Base-by-base conservation (phyloP, 768 basidiomycete species). In the Tricholoma bakamatsutake region DNA sequence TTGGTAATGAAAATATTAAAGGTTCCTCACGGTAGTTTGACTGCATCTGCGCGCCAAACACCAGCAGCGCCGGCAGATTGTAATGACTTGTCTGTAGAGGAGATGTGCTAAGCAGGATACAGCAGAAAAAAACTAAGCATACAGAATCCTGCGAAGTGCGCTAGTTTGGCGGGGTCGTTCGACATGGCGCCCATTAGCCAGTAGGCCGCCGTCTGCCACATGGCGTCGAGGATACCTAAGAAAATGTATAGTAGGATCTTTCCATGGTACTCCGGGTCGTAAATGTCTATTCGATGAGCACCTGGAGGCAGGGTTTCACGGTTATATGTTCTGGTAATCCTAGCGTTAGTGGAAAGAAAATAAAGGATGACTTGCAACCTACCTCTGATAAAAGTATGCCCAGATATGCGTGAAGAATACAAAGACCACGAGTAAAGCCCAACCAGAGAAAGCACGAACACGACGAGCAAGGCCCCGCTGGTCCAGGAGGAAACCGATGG, bases 171-270 rank as follows among this genome's bases (percentile, higher is more conserved):
- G 3, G 87, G 83, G 67, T 91, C 83, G 62, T 93, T 92, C 18
- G 88, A 89, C 85, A 94, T 89, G 13, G 88, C 86, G 46, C 90
- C 90, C 82, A 90, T 85, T 59, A 88, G 71, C 87, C 88, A 90
- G 67, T 90, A 90, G 10, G 84, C 82, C 1, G 83, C 83, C 3
- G 87, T 90, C 66, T 93, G 91, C 88, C 90, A 93, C 81, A 89
- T 85, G 1, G 90, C 76, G 61, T 93, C 91, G 54, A 90, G 76
- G 8, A 92, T 59, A 45, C 88, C 87, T 59, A 82, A 88, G 71
- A 85, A 82, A 62, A 89, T 80, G 69, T 84, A 90, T 8, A 92
- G 69, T 70, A 78, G 78, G 1, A 84, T 71, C 53, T 79, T 76
- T 37, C 75, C 80, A n/a, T 76, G 67, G 64, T 88, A 93, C 0